Conservation (phyloP, 257 asterid genomes). For the Solanum bulbocastanum region DNA sequence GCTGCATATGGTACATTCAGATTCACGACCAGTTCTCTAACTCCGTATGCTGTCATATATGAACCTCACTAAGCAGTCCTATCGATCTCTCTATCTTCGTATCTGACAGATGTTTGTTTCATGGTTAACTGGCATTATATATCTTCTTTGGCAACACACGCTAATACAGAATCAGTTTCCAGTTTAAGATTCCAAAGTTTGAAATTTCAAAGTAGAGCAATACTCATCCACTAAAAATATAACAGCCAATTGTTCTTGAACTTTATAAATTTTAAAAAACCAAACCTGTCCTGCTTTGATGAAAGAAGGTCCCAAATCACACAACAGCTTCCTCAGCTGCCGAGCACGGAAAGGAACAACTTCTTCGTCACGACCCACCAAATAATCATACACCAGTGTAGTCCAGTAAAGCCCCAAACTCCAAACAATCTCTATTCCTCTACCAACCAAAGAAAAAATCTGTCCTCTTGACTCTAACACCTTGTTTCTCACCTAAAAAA, state of each 20-base stretch:
- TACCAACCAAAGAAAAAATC: slow-evolving; percentile 65
- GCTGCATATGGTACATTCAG: background rate
- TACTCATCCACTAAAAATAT: background rate
- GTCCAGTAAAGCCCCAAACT: slow-evolving; percentile 93
- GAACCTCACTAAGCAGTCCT: background rate
- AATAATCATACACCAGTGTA: slow-evolving; percentile 60
- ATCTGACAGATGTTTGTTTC: background rate
- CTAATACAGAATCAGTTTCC: background rate
- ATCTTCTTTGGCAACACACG: background rate
- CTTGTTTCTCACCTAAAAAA: slow-evolving; percentile 64
- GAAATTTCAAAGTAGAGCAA: background rate
- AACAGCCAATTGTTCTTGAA: background rate
- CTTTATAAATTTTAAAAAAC: background rate
- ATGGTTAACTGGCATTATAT: background rate
- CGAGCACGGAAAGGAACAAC: slow-evolving; percentile 98
- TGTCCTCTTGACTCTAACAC: slow-evolving; percentile 91
- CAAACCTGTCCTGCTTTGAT: slow-evolving; percentile 99
- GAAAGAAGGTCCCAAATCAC: slow-evolving; percentile 98
- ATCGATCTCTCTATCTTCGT: background rate
- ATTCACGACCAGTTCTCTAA: background rate
- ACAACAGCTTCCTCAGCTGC: slow-evolving; percentile 84
- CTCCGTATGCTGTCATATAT: background rate
- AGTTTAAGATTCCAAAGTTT: background rate
- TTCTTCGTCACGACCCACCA: slow-evolving; percentile 93
- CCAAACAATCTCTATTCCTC: slow-evolving; percentile 97